Conservation (phyloP, 2,329 filamentous ascomycete genomes). For the Sclerotinia glacialis region DNA sequence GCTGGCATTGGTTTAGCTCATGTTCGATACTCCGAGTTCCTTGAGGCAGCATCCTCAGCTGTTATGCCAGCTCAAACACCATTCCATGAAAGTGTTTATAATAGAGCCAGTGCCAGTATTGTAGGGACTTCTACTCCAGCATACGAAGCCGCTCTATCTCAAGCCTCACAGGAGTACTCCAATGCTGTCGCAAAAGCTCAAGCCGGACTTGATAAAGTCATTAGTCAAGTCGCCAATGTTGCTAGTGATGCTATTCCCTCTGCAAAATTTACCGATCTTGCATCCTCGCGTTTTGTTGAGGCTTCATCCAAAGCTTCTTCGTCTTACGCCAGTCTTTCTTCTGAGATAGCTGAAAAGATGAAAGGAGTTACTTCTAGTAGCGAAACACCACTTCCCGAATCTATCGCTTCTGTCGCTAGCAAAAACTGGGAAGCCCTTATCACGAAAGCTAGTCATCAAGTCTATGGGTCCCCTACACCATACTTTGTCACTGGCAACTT, state of each 20-base stretch:
- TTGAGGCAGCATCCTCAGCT: slow-evolving; percentile 68
- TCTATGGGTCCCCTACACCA: slow-evolving; percentile 38
- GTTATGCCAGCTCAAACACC: slow-evolving; percentile 61
- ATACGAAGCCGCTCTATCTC: slow-evolving; percentile 31
- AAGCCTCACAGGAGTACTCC: slow-evolving; percentile 29
- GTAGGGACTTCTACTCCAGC: slow-evolving; percentile 31
- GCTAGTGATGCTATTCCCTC: slow-evolving; percentile 40
- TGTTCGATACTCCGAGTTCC: slow-evolving; percentile 72
- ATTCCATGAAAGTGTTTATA: slow-evolving; percentile 39
- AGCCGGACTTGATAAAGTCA: slow-evolving; percentile 23
- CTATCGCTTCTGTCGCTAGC: slow-evolving; percentile 47
- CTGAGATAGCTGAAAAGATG: slow-evolving; percentile 46
- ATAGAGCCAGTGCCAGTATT: slow-evolving; percentile 29
- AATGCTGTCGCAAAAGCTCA: slow-evolving; percentile 28
- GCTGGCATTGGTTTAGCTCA: slow-evolving; percentile 76
- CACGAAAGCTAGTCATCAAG: slow-evolving; percentile 37
- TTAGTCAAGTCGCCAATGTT: slow-evolving; percentile 41
- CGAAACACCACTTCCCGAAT: slow-evolving; percentile 52
- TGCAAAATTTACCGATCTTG: slow-evolving; percentile 43
- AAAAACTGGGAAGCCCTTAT: slow-evolving; percentile 42
- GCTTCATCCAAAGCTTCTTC: slow-evolving; percentile 46
- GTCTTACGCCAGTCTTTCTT: slow-evolving; percentile 55
- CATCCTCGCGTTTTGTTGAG: slow-evolving; percentile 45
- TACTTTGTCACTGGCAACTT: slow-evolving; percentile 44
- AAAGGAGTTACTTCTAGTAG: slow-evolving; percentile 44